Evolutionary conservation across 1,284 basidiomycete genomes (phyloP), one percentile per base, ranked within the genome.

Genomic region (Malassezia yamatoensis): DNA sequence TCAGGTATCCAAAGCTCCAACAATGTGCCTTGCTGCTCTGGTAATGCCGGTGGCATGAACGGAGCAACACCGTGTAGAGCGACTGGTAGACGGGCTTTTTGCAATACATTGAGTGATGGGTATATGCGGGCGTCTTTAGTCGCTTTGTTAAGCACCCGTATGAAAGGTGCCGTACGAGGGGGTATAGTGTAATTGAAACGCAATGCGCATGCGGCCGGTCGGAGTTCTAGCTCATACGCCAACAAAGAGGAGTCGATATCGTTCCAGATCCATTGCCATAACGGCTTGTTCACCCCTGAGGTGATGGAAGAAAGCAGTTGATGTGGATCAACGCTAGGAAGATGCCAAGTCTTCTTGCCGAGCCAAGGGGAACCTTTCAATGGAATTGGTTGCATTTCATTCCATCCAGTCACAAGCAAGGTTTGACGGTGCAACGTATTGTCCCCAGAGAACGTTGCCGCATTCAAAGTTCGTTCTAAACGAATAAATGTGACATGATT

Each of bases 41-140:
- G 35, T 11, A 49, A 42, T 6, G 62, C 46, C 9, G 60, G 61
- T 11, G 66, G 65, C 53, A 73, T 63, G 59, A 66, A 73, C 6
- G 70, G 70, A 6, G 70, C 67, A 4, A 53, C 58, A 13, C 63
- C 67, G 41, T 72, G 68, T 24, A 73, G 60, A 37, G 65, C 58
- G 2, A 72, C 49, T 3, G 55, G 54, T 2, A 63, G 45, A 12
- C 46, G 45, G 45, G 62, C 59, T 2, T 53, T 33, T 32, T 53
- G 49, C 20, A 47, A 37, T 9, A 49, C 50, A 38, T 60, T 51
- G 9, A 60, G 46, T 5, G 55, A 58, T 18, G 70, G 68, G 54
- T 61, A 70, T 54, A 62, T 66, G 29, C 63, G 58, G 2, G 60
- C 60, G 42, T 74, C 71, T 16, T 63, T 62, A 7, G 68, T 70